A percentile compares a stretch with the other conserved stretches of the same genome.
Conservation (phyloP, 176 grass and related monocot genomes). For the Cenchrus purpureus region DNA sequence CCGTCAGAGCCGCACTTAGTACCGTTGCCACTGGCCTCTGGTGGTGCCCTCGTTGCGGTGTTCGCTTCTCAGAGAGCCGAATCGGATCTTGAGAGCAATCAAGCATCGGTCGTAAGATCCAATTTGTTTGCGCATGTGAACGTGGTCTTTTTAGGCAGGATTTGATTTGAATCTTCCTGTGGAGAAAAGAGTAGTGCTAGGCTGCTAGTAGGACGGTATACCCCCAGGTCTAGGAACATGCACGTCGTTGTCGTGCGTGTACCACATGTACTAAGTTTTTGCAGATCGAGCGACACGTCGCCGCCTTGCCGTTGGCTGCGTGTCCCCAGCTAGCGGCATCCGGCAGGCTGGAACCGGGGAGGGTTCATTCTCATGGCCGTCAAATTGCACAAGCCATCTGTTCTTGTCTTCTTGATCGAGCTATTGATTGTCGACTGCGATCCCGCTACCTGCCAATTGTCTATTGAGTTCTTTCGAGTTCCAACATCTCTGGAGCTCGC, state of each 20-base stretch:
- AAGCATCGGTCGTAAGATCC: too few species aligned
- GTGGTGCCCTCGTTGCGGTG: too few species aligned
- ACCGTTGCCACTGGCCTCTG: not conserved
- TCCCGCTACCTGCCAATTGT: not conserved
- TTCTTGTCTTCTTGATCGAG: not conserved
- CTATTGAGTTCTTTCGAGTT: constrained; percentile 9
- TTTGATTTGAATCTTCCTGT: not conserved
- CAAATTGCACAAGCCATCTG: not conserved
- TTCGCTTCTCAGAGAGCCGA: too few species aligned
- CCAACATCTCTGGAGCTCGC: constrained; percentile 31
- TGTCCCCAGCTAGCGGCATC: not conserved
- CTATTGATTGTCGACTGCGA: not conserved
- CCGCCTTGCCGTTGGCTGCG: not conserved
- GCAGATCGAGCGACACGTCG: constrained; percentile 15
- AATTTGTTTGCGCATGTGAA: constrained; percentile 13
- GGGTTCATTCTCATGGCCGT: not conserved
- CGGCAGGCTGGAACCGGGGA: constrained; percentile 20
- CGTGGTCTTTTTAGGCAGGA: constrained; percentile 3
- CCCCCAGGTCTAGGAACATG: constrained; percentile 4
- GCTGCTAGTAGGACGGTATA: not conserved
- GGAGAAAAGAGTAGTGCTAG: not conserved
- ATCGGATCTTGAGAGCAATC: too few species aligned
- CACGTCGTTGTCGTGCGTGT: constrained; percentile 9
- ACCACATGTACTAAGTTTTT: not conserved
- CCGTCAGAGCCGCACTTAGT: constrained; percentile 18